Percentiles rank a stretch among this genome's conserved stretches.
Evolutionary conservation across 345 rosid species (phyloP).

Genomic region (Xanthoceras sorbifolium): DNA sequence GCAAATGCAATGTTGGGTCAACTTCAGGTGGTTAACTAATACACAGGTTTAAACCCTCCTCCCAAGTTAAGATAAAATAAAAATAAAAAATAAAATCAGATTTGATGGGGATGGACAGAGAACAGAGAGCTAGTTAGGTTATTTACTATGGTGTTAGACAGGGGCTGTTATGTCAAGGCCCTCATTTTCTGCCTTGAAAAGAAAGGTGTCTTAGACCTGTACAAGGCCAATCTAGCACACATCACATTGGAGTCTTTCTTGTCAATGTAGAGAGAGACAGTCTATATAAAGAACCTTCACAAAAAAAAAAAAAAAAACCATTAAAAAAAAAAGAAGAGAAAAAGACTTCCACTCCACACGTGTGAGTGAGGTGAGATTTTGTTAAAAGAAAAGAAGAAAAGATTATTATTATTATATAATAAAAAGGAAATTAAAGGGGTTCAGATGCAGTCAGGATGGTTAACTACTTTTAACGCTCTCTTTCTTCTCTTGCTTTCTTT

Average conservation of each 20-base stretch:
- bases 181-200: conserved; percentile 33
- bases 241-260: conserved; percentile 40
- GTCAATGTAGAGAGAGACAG: conserved; percentile 42
- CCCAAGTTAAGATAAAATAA: not conserved
- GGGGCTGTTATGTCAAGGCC: conserved; percentile 31
- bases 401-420: not conserved
- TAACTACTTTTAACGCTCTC: conserved; percentile 13
- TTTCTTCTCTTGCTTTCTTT: not conserved
- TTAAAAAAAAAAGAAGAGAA: not conserved
- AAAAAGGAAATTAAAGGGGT: not conserved
- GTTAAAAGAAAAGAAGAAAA: not conserved
- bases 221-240: conserved; percentile 32
- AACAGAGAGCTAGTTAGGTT: conserved; percentile 13
- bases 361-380: conserved; percentile 20
- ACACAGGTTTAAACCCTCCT: conserved; percentile 29
- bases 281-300: conserved; percentile 29
- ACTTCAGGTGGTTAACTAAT: conserved; percentile 52
- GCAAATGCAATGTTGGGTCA: conserved; percentile 37
- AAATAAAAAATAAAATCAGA: not conserved
- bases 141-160: conserved; percentile 17
- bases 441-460: conserved; percentile 4
- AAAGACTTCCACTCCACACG: conserved; percentile 29
- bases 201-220: conserved; percentile 31
- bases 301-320: no score
- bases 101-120: not conserved